Conservation (phyloP, 768 basidiomycete genomes). For the Xerocomellus chrysenteron region DNA sequence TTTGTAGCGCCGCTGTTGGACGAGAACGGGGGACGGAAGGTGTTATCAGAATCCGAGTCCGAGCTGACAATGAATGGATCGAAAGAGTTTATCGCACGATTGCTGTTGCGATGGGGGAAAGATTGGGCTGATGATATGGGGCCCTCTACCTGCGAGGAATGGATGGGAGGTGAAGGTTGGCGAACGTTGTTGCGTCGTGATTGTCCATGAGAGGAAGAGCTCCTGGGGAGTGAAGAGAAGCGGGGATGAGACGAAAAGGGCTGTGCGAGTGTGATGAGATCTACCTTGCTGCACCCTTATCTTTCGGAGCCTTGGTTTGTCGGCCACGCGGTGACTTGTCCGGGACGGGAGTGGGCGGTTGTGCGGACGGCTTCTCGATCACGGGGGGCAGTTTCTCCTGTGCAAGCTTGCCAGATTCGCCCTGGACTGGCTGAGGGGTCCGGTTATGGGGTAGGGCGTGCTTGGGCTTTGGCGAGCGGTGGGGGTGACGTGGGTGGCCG, state of each 20-base stretch:
- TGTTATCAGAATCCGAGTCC: conserved; percentile 39
- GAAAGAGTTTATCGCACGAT: conserved; percentile 40
- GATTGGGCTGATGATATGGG: conserved; percentile 27
- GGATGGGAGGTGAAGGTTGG: conserved; percentile 61
- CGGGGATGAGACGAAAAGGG: conserved; percentile 3
- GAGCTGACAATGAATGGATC: conserved; percentile 53
- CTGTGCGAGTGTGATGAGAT: conserved; percentile 3
- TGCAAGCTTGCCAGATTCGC: conserved; percentile 33
- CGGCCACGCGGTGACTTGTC: conserved; percentile 35
- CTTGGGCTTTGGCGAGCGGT: conserved; percentile 39
- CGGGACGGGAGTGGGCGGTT: conserved; percentile 16
- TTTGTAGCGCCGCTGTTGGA: conserved; percentile 18
- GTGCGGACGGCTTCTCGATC: conserved; percentile 27
- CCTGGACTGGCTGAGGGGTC: conserved; percentile 23
- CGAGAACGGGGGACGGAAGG: conserved; percentile 34
- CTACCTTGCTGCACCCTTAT: conserved; percentile 45
- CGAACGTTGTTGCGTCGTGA: conserved; percentile 53
- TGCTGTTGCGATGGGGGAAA: conserved; percentile 26
- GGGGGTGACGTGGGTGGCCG: conserved; percentile 34
- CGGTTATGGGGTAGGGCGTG: conserved; percentile 18
- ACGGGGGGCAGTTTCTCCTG: conserved; percentile 33
- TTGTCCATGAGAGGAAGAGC: conserved; percentile 43
- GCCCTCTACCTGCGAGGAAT: conserved; percentile 70
- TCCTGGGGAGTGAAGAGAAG: conserved; percentile 33
- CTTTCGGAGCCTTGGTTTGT: conserved; percentile 40